Evolutionary conservation across 768 basidiomycete species (phyloP).

Genomic region (Termitomyces sp.): DNA sequence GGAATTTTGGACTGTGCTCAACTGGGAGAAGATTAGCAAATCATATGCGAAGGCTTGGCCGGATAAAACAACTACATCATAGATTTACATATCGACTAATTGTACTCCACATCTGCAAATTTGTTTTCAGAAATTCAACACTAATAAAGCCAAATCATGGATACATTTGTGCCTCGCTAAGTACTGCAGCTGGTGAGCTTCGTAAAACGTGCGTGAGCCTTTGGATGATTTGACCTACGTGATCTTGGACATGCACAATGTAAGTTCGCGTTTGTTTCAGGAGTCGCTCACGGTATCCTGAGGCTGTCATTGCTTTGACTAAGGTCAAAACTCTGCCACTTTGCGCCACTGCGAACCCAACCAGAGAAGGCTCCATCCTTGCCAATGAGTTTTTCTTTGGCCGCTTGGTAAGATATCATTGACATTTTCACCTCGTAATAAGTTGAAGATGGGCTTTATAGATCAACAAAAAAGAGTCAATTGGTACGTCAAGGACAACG

Average conservation of each 20-base stretch:
- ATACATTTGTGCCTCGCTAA: no score
- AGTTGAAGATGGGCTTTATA: conserved; percentile 17
- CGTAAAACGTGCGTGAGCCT: no score
- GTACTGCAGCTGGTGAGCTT: no score
- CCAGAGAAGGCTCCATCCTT: conserved; percentile 46
- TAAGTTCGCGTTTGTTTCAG: neutral
- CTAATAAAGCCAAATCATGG: no score
- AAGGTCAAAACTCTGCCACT: conserved; percentile 46
- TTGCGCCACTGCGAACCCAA: conserved; percentile 53
- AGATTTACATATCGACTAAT: conserved; percentile 1
- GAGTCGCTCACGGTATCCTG: neutral
- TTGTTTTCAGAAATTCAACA: no score
- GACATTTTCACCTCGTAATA: conserved; percentile 42
- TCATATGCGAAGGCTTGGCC: conserved; percentile 19
- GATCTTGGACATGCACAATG: neutral
- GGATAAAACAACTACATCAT: neutral
- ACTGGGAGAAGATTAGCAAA: conserved; percentile 63
- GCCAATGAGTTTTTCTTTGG: conserved; percentile 43
- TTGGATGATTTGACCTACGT: neutral
- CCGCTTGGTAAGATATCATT: conserved; percentile 40
- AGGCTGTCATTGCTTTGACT: neutral
- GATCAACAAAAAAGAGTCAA: neutral
- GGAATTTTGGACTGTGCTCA: conserved; percentile 77
- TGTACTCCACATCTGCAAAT: neutral
- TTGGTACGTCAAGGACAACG: neutral